A percentile compares a stretch with the other conserved stretches of the same genome.
phyloP scores from a whole-genome alignment of 176 grass and related monocot genomes.

The Stipa capillata region DNA sequence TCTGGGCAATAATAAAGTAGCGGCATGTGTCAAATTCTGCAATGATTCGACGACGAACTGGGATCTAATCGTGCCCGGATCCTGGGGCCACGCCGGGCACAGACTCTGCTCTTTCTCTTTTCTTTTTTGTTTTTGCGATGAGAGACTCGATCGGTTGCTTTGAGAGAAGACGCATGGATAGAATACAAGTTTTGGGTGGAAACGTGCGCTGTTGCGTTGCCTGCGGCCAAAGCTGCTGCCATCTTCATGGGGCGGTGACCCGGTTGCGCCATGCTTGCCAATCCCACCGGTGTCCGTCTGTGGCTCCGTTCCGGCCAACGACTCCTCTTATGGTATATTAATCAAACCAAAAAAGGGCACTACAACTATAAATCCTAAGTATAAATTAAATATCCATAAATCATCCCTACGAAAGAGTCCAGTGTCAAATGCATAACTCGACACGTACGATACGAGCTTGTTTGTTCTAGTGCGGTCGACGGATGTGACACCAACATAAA shows the following conservation, averaged over 20 bases:
- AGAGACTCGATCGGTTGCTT: too few species aligned
- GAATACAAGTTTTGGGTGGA: slow-evolving; percentile 4
- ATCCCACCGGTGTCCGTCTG: background rate
- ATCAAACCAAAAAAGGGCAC: too few species aligned
- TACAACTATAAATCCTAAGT: too few species aligned
- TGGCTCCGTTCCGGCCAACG: background rate
- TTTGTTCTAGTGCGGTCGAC: slow-evolving; percentile 36
- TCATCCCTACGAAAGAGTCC: too few species aligned
- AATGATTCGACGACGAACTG: slow-evolving; percentile 27
- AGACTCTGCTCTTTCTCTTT: too few species aligned
- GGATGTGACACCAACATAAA: slow-evolving; percentile 18
- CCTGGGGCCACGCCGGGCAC: background rate
- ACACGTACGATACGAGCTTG: too few species aligned
- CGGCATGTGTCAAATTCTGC: background rate
- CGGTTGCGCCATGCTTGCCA: too few species aligned
- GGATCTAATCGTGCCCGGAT: slow-evolving; percentile 6
- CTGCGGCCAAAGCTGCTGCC: background rate
- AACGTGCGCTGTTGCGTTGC: slow-evolving; percentile 21
- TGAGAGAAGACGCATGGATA: too few species aligned
- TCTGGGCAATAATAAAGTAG: slow-evolving; percentile 6
- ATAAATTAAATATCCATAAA: too few species aligned
- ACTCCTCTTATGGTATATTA: too few species aligned
- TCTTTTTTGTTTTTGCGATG: too few species aligned
- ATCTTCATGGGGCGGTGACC: slow-evolving; percentile 24
- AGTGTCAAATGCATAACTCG: too few species aligned